These are phyloP conservation scores for Ascochyta lentis DNA, from an alignment of 2,329 filamentous ascomycete genomes.

Conservation along the genomic window DNA sequence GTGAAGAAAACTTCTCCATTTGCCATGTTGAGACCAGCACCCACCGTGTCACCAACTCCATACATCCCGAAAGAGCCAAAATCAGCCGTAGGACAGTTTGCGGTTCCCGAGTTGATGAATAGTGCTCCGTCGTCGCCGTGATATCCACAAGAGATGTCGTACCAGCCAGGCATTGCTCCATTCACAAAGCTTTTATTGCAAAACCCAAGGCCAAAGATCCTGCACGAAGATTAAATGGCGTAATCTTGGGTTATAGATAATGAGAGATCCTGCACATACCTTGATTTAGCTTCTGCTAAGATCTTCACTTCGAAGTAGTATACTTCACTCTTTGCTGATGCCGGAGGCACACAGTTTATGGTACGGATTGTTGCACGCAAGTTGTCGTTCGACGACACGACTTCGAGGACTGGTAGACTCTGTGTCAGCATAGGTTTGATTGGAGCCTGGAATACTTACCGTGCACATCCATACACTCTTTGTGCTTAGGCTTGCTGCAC, in stretches of 20 bases:
- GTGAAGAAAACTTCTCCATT: not conserved
- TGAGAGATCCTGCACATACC: not conserved
- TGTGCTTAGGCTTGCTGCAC: not conserved
- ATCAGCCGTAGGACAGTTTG: not conserved
- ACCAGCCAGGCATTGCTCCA: not conserved
- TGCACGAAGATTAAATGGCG: not conserved
- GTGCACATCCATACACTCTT: not conserved
- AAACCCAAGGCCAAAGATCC: not conserved
- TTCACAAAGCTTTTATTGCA: not conserved
- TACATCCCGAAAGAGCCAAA: not conserved
- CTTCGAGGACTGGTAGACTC: not conserved
- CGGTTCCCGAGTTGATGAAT: not conserved
- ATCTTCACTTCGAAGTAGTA: not conserved
- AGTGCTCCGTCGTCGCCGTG: not conserved
- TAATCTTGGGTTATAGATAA: not conserved
- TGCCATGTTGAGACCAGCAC: not conserved
- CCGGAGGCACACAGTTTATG: not conserved
- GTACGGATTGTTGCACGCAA: not conserved
- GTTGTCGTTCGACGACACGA: not conserved
- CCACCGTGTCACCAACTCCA: not conserved
- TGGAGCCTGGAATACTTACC: not conserved
- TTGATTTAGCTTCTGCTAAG: not conserved
- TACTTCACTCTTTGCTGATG: not conserved
- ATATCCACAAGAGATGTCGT: not conserved
- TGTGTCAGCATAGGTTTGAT: not conserved